phyloP scores from a whole-genome alignment of 495 filamentous ascomycete genomes.

The Xylaria curta region DNA sequence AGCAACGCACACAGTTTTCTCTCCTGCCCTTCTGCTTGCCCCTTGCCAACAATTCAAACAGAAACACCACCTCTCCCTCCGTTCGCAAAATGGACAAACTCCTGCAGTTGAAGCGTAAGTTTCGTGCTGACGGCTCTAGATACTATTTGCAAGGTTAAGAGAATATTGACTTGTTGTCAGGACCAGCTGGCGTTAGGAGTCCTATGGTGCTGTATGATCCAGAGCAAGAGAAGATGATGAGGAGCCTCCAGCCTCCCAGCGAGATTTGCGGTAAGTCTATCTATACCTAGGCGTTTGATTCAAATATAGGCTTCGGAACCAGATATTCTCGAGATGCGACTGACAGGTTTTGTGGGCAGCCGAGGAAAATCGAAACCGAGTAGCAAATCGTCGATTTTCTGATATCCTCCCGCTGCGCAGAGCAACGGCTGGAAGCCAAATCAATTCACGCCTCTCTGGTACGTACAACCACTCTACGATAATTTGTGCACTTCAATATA shows the following conservation, averaged over 20 bases:
- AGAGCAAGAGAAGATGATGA: background rate
- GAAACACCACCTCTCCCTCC: background rate
- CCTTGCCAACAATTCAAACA: background rate
- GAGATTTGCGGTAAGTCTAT: conserved; percentile 19
- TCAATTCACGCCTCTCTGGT: background rate
- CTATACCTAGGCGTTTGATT: background rate
- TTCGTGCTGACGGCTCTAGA: too few species aligned
- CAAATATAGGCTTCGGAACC: background rate
- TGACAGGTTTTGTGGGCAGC: background rate
- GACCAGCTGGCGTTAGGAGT: background rate
- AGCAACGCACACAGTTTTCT: background rate
- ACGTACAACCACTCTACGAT: background rate
- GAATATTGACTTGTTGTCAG: background rate
- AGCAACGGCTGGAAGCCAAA: too few species aligned
- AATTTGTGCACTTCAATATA: background rate
- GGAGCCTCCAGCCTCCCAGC: background rate
- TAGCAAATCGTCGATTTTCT: conserved; percentile 7
- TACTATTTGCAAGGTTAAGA: background rate
- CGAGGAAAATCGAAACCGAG: conserved; percentile 5
- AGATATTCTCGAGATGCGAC: background rate
- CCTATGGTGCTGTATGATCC: background rate
- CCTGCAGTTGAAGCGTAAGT: conserved; percentile 10
- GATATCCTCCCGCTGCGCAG: background rate
- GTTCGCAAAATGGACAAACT: background rate
- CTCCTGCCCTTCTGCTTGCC: background rate